phyloP scores from a whole-genome alignment of 129 eudicot genomes.

The Artemisia argyi region DNA sequence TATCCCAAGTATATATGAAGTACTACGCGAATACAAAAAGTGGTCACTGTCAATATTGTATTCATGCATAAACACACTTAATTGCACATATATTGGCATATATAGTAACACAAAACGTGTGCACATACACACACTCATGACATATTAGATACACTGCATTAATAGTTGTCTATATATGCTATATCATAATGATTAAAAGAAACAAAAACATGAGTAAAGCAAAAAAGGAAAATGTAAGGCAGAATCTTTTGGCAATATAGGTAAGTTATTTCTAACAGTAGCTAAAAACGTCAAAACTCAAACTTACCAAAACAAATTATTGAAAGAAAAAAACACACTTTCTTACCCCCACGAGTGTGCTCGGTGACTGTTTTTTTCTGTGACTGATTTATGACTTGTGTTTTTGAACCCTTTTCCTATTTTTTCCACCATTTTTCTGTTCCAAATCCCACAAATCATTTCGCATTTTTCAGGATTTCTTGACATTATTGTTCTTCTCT shows the following conservation, averaged over 20 bases:
- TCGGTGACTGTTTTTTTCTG: not conserved
- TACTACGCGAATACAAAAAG: no score
- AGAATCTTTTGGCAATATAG: constrained; percentile 35
- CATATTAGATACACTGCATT: not conserved
- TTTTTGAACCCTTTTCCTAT: constrained; percentile 27
- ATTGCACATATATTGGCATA: no score
- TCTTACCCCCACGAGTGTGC: constrained; percentile 41
- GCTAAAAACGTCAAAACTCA: constrained; percentile 34
- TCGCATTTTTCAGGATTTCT: constrained; percentile 20
- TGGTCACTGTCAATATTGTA: no score
- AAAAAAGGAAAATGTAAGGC: not conserved
- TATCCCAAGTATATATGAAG: no score
- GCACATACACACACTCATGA: not conserved
- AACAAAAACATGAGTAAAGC: not conserved
- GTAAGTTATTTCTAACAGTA: constrained; percentile 41
- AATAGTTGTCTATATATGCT: constrained; percentile 1
- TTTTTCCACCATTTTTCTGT: constrained; percentile 6
- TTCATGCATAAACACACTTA: not conserved
- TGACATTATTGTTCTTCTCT: not conserved
- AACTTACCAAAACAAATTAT: constrained; percentile 39
- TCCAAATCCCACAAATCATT: constrained; percentile 21
- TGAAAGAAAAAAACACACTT: not conserved
- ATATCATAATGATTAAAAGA: not conserved
- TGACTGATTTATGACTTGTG: constrained; percentile 17
- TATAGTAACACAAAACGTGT: not conserved